phyloP scores from a whole-genome alignment of 305 asterid species.

The Caryopteris hybrid region DNA sequence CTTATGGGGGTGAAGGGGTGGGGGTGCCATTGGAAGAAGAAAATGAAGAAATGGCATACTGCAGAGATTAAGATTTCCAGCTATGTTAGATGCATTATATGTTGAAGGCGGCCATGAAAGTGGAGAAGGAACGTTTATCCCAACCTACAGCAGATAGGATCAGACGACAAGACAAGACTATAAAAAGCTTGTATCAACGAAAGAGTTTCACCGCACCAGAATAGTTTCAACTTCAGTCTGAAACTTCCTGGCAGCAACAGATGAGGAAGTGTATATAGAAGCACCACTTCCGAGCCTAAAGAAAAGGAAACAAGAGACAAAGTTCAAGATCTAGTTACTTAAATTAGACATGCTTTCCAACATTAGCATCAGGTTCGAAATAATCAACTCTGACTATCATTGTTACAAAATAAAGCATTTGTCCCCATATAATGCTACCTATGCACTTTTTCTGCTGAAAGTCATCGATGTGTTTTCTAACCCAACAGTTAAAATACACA shows the following conservation, averaged over 20 bases:
- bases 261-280: slow-evolving; percentile 26
- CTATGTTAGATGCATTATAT: slow-evolving; percentile 23
- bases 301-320: not conserved
- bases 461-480: not conserved
- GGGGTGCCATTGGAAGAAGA: not conserved
- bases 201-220: slow-evolving; percentile 1
- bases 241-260: slow-evolving; percentile 21
- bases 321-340: not conserved
- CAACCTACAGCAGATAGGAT: slow-evolving; percentile 26
- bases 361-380: not conserved
- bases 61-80: slow-evolving; percentile 36
- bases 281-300: slow-evolving; percentile 20
- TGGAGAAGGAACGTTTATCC: slow-evolving; percentile 36
- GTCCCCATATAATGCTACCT: not conserved
- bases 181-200: not conserved
- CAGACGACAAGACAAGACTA: not conserved
- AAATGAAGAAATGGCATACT: slow-evolving; percentile 19
- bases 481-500: not conserved
- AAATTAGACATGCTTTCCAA: not conserved
- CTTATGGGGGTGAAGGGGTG: no score
- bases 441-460: not conserved
- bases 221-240: slow-evolving; percentile 26
- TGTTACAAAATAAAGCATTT: not conserved
- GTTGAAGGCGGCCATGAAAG: slow-evolving; percentile 29
- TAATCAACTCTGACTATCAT: not conserved